phyloP scores from a whole-genome alignment of 1,284 basidiomycete species.

The Cutaneotrichosporon sp. region DNA sequence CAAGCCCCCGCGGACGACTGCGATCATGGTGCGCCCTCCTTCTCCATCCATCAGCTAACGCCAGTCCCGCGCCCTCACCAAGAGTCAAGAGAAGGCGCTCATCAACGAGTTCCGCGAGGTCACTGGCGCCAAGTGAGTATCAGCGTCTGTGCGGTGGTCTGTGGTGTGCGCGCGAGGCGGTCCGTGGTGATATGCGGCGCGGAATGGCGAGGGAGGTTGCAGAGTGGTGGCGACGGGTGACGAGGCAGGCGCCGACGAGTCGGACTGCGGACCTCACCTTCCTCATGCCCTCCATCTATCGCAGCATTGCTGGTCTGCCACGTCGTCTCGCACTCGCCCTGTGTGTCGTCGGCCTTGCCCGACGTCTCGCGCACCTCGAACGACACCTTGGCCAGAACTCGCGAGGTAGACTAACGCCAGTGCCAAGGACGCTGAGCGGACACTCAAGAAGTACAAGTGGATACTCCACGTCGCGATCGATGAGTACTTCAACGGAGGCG shows the following conservation, averaged over 20 bases:
- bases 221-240: too few species aligned
- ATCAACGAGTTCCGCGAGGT: slow-evolving; percentile 43
- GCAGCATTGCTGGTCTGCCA: too few species aligned
- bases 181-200: too few species aligned
- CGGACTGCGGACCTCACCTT: not conserved
- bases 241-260: not conserved
- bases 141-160: not conserved
- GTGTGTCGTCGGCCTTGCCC: not conserved
- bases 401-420: slow-evolving; percentile 23
- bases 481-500: slow-evolving; percentile 45
- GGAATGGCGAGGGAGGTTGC: too few species aligned
- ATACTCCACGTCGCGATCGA: slow-evolving; percentile 45
- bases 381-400: not conserved
- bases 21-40: slow-evolving; percentile 10
- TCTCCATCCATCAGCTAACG: not conserved
- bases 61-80: slow-evolving; percentile 26
- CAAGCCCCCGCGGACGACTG: not conserved
- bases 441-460: slow-evolving; percentile 51
- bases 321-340: too few species aligned
- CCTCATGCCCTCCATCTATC: too few species aligned
- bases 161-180: not conserved
- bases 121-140: slow-evolving; percentile 46
- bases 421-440: slow-evolving; percentile 38
- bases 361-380: not conserved
- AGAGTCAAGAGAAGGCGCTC: slow-evolving; percentile 26